Evolutionary conservation across 2,329 filamentous ascomycete species (phyloP), one percentile per base, ranked within the genome.

Genomic region (Tothia fuscella): DNA sequence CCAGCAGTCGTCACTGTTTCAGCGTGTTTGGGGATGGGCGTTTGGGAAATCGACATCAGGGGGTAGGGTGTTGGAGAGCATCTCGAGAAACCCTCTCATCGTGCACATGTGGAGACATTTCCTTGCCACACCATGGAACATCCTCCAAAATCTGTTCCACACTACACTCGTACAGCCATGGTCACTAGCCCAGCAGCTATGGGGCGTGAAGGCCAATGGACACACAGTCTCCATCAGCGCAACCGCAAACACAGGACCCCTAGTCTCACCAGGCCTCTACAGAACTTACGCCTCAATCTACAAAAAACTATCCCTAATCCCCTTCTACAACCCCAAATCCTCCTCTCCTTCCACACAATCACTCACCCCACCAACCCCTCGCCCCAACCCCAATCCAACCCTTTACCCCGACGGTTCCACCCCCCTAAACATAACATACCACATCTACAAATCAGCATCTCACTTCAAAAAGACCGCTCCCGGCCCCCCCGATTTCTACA

Each of bases 381-480:
- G 51, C 28, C 42, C 53, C 19, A 16, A 46, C 38, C 45, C 38
- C 13, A n/a, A n/a, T n/a, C n/a, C n/a, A n/a, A n/a, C n/a, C n/a
- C n/a, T n/a, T n/a, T n/a, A n/a, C n/a, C n/a, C n/a, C n/a, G n/a
- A 50, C 25, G 53, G n/a, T n/a, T 68, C 59, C 60, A 10, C 78
- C 80, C n/a, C 0, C 93, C 42, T 83, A 65, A 74, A 74, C 47
- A 66, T 94, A 26, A 76, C 81, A 48, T 94, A 78, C 61, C 71
- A 93, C 59, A 70, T 94, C 46, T 95, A 84, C 78, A 93, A 89
- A 57, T 76, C 81, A 48, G 63, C 68, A 58, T 57, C 70, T 50
- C 66, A 71, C 1, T 91, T 89, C 64, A 78, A 79, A 50, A 95
- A 95, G 61, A 76, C 78, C n/a, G 74, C 72, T 4, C 87, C 84